These are phyloP conservation scores for Chenopodium formosanum DNA, from an alignment of 148 eudicot species.

Conservation along the genomic window DNA sequence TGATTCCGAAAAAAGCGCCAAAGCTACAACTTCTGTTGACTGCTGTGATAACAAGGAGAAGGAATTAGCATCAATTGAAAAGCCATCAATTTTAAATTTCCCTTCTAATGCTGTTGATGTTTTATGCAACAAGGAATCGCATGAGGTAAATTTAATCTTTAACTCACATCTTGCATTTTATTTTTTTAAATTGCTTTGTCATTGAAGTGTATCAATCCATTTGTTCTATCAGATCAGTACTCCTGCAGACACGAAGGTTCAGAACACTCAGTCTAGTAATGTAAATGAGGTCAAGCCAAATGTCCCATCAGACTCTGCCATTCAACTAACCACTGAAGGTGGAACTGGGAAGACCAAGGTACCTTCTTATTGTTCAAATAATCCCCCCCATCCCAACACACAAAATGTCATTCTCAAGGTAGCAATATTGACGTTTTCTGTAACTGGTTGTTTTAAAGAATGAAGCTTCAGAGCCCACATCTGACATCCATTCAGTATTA, in stretches of 20 bases:
- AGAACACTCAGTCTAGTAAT: conserved; percentile 5
- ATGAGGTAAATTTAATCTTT: conserved; percentile 34
- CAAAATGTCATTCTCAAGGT: not conserved
- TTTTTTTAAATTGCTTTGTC: not conserved
- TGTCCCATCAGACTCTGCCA: conserved; percentile 14
- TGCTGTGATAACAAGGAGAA: conserved; percentile 17
- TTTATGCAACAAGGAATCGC: conserved; percentile 15
- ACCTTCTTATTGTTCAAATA: not conserved
- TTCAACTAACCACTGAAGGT: conserved; percentile 10
- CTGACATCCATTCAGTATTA: not conserved
- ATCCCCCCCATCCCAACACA: not conserved
- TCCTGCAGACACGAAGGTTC: conserved; percentile 6
- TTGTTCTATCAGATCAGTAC: conserved; percentile 16
- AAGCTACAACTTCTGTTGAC: conserved; percentile 5
- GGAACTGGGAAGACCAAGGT: conserved; percentile 15
- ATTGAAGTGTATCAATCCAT: not conserved
- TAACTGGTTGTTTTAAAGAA: conserved; percentile 14
- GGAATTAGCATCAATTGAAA: conserved; percentile 23
- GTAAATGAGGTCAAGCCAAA: conserved; percentile 9
- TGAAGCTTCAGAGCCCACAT: not conserved
- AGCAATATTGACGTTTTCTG: conserved; percentile 7
- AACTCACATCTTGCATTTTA: not conserved
- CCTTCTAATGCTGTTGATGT: conserved; percentile 20
- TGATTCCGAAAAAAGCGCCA: not conserved
- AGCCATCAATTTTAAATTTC: conserved; percentile 17